Evolutionary conservation across 169 alveolate species (phyloP).

Genomic region (Eimeria sp.): DNA sequence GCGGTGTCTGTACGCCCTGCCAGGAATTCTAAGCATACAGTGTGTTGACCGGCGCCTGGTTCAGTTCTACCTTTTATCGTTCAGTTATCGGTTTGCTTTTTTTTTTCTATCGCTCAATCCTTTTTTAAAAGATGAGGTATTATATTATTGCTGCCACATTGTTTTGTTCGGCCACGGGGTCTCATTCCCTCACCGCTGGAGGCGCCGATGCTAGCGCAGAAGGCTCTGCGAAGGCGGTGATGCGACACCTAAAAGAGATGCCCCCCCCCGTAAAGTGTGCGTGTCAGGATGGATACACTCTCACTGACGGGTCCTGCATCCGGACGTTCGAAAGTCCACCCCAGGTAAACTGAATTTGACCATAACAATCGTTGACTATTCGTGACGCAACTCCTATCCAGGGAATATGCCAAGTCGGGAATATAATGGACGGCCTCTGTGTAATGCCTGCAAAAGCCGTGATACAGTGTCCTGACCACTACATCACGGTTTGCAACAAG

Average conservation of each 20-base stretch:
- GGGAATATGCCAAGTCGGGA: constrained; percentile 53
- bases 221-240: constrained; percentile 2
- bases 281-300: constrained; percentile 56
- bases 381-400: not conserved
- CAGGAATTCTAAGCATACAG: constrained; percentile 25
- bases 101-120: constrained; percentile 55
- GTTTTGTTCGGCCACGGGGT: constrained; percentile 74
- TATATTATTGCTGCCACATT: constrained; percentile 41
- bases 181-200: constrained; percentile 59
- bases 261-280: constrained; percentile 60
- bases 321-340: constrained; percentile 11
- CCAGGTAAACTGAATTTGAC: constrained; percentile 4
- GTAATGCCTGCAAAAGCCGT: constrained; percentile 33
- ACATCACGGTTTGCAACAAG: constrained; percentile 36
- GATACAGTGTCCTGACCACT: constrained; percentile 34
- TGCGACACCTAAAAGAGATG: constrained; percentile 55
- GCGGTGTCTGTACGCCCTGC: constrained; percentile 69
- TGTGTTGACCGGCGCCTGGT: not conserved
- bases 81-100: constrained; percentile 29
- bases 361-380: not conserved
- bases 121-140: constrained; percentile 27
- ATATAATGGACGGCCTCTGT: constrained; percentile 67
- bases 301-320: constrained; percentile 49
- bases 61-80: constrained; percentile 15
- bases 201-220: constrained; percentile 41